Evolutionary conservation across 1,284 basidiomycete genomes (phyloP), one percentile per base, ranked within the genome.

Genomic region (Cutaneotrichosporon cavernicola): DNA sequence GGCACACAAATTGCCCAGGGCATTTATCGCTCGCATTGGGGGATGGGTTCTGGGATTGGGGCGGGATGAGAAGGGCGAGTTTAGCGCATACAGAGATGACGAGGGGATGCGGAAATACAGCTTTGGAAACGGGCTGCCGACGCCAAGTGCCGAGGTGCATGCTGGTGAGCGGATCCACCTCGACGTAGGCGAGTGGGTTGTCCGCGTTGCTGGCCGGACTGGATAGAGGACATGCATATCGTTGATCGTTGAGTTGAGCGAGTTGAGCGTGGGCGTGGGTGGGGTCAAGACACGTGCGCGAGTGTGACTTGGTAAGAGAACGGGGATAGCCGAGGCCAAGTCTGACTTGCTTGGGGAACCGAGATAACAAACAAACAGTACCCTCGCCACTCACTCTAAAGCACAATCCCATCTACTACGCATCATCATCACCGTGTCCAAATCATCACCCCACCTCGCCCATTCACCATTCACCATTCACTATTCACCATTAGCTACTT

Each of bases 21-120:
- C 61, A 6, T 64, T 62, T 43, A 16, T 69, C 3, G 67, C 62
- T 30, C 32, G 65, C n/a, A 26, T 69, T 3, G 67, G 67, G 5
- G 38, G 30, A 4, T 50, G 62, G n/a, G 56, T 46, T 3, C 61
- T 69, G 26, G 67, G 65, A 1, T 30, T 69, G 6, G 64, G 52
- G 0, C 51, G 56, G 18, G 40, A 51, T 5, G 52, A 30, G 11
- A n/a, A 31, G 2, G 52, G 14, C 31, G 51, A 14, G 16, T 66
- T 63, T 38, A n/a, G 26, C 4, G 67, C 62, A 2, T 66, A 52
- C 21, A 49, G 67, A 9, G 65, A 66, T n/a, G 60, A 69, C 2
- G 30, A 21, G 21, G 32, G 52, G 51, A 32, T 31, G 38, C 26
- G 60, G 34, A 51, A 66, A 16, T 66, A 62, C 56, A 60, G 51